Base-by-base conservation (phyloP, 352 stramenopile genomes). In the Globisporangium mamillatum region DNA sequence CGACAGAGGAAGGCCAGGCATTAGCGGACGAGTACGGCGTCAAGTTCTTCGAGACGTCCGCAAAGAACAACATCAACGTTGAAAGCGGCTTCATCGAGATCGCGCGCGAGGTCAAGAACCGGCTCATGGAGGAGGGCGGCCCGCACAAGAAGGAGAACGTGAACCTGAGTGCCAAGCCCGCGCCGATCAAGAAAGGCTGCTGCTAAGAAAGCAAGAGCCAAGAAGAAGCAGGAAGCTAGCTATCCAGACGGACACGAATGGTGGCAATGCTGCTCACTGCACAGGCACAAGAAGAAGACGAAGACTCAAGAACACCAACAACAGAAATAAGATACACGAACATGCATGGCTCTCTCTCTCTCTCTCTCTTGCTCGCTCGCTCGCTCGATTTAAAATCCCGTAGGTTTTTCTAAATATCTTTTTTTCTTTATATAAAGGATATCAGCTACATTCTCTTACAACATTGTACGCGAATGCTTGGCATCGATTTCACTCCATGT, bases 51-150 rank as follows among this genome's bases (percentile, higher is more conserved):
- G 95, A 98, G 77, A 98, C 91, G 52, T 97, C 88, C 73, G 95
- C 95, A 38, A 98, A 98, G 82, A 97, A 98, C 81, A 97, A 98
- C 82, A 97, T 97, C 73, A 98, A 98, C 68, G 95, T 98, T 61
- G 93, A 98, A 70, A 78, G 84, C 64, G 88, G 88, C 62, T 96
- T 96, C 75, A 92, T 96, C 64, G 85, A 94, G 67, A 94, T 96
- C 66, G 88, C 88, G 60, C 88, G 88, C 61, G 88, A 96, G 77
- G 88, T 96, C 32, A 96, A 96, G 82, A 94, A 92, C 77, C 80
- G 88, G 63, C 78, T 96, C 70, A 94, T 93, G 87, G 87, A 94
- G 72, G 88, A 96, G 76, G 88, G 88, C 63, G 85, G 88, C 5
- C 80, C 88, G 32, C 84, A 93, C 74, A 96, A 96, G 82, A 92